Evolutionary conservation across 768 basidiomycete species (phyloP).

Genomic region (Cystofilobasidium macerans): DNA sequence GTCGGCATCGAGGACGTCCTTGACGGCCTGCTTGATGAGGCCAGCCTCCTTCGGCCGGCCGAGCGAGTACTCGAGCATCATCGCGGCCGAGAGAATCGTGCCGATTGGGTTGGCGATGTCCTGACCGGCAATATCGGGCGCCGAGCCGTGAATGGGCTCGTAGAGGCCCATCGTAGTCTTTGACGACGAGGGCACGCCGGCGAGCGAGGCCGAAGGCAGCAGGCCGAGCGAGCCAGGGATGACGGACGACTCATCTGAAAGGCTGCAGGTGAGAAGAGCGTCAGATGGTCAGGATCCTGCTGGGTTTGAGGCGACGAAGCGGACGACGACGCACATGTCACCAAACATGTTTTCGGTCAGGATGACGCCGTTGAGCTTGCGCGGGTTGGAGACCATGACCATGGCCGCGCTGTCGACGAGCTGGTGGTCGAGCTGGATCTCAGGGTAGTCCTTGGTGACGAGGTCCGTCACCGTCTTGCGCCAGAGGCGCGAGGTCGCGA

Average conservation of each 20-base stretch:
- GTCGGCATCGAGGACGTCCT: slow-evolving; percentile 73
- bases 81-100: slow-evolving; percentile 83
- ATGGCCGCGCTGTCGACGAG: slow-evolving; percentile 94
- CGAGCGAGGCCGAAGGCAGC: slow-evolving; percentile 88
- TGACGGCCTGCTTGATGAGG: slow-evolving; percentile 80
- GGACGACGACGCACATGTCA: slow-evolving; percentile 65
- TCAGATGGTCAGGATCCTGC: not conserved
- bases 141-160: slow-evolving; percentile 85
- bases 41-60: slow-evolving; percentile 73
- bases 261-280: slow-evolving; percentile 43
- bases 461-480: slow-evolving; percentile 81
- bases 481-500: slow-evolving; percentile 90
- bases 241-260: slow-evolving; percentile 92
- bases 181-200: slow-evolving; percentile 62
- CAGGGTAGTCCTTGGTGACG: slow-evolving; percentile 72
- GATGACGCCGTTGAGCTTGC: slow-evolving; percentile 86
- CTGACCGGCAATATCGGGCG: slow-evolving; percentile 88
- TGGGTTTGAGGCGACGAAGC: not conserved
- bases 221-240: slow-evolving; percentile 96
- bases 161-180: slow-evolving; percentile 75
- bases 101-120: slow-evolving; percentile 91
- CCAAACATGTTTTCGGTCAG: slow-evolving; percentile 94
- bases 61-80: slow-evolving; percentile 89
- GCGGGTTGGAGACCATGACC: slow-evolving; percentile 80
- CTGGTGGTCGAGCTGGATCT: slow-evolving; percentile 75